These are phyloP conservation scores for Thielaviopsis euricoi DNA, from an alignment of 2,329 filamentous ascomycete species.

Conservation along the genomic window DNA sequence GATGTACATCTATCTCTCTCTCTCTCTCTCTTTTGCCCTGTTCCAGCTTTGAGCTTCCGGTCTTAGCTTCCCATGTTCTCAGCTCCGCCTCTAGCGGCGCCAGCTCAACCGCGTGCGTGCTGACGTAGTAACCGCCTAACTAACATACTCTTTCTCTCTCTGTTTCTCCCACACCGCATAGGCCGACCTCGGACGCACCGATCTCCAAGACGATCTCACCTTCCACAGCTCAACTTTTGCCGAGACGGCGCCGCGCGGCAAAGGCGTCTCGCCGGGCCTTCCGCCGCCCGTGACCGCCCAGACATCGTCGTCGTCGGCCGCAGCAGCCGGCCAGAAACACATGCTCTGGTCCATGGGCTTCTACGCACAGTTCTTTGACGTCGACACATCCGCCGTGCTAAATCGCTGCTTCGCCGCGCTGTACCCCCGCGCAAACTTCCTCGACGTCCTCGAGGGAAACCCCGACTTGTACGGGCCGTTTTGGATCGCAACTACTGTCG, in stretches of 20 bases:
- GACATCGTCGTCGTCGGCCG: constrained; percentile 28
- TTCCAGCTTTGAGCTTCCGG: constrained; percentile 10
- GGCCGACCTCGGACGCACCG: constrained; percentile 95
- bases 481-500: constrained; percentile 96
- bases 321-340: constrained; percentile 44
- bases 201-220: constrained; percentile 96
- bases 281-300: constrained; percentile 41
- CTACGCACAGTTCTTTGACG: constrained; percentile 97
- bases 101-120: no score
- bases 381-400: constrained; percentile 82
- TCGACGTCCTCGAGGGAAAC: constrained; percentile 93
- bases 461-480: constrained; percentile 93
- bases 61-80: neutral
- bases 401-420: constrained; percentile 76
- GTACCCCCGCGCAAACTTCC: constrained; percentile 83
- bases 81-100: neutral
- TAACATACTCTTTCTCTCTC: no score
- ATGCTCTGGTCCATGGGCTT: constrained; percentile 86
- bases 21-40: constrained; percentile 11
- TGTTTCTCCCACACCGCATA: constrained; percentile 23
- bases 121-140: no score
- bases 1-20: constrained; percentile 44
- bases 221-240: constrained; percentile 89
- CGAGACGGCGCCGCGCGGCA: constrained; percentile 34
- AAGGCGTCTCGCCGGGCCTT: constrained; percentile 31